Conservation (phyloP, 2,329 filamentous ascomycete genomes). For the Aspergillus sp. region DNA sequence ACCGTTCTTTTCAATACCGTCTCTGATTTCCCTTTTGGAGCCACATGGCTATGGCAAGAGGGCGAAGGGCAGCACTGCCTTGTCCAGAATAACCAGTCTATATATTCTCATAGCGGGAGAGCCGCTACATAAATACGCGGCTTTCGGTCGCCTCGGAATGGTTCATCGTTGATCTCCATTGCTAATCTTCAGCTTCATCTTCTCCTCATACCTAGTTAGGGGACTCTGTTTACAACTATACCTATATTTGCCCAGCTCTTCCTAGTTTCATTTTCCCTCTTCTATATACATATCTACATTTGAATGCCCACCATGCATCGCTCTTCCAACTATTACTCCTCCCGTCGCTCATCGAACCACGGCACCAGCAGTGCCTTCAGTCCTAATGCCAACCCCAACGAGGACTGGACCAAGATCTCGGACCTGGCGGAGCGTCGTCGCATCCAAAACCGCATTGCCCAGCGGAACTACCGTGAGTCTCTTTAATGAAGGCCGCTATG, state of each 20-base stretch:
- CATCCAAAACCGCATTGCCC: slow-evolving; percentile 96
- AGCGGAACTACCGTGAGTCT: slow-evolving; percentile 86
- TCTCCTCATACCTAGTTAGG: too few species aligned
- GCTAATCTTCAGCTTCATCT: too few species aligned
- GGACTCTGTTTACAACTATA: neutral
- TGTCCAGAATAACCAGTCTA: too few species aligned
- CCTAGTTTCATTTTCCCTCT: neutral
- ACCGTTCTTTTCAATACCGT: too few species aligned
- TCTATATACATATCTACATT: neutral
- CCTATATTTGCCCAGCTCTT: neutral
- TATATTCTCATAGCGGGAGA: too few species aligned
- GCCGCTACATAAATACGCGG: too few species aligned
- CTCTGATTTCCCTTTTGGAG: too few species aligned
- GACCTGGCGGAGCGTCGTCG: slow-evolving; percentile 88
- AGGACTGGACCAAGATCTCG: slow-evolving; percentile 99
- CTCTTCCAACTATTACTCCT: slow-evolving; percentile 22
- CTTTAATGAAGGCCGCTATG: neutral
- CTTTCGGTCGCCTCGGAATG: too few species aligned
- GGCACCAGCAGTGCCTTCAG: slow-evolving; percentile 92
- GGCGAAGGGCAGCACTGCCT: too few species aligned
- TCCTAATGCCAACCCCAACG: slow-evolving; percentile 86
- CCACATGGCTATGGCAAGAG: too few species aligned
- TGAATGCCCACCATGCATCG: slow-evolving; percentile 23
- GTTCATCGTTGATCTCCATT: too few species aligned
- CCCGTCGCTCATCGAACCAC: slow-evolving; percentile 55